These are phyloP conservation scores for Epithele typhae DNA, from an alignment of 768 basidiomycete genomes.

Conservation along the genomic window DNA sequence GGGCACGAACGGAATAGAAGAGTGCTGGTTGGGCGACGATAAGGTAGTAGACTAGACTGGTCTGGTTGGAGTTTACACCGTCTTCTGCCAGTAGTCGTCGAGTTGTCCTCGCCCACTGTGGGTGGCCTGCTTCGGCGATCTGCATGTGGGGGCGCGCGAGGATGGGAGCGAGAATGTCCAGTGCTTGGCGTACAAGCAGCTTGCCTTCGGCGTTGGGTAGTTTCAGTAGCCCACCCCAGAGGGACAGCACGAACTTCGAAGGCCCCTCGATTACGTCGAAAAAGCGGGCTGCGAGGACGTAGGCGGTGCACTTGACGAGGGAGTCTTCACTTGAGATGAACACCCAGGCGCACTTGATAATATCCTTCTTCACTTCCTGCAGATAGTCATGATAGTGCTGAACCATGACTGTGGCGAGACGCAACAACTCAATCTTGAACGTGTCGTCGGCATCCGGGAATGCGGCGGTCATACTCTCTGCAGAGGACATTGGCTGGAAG, in stretches of 20 bases:
- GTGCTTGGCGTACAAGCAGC: conserved; percentile 73
- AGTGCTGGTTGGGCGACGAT: conserved; percentile 87
- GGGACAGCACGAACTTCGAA: conserved; percentile 83
- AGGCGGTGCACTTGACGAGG: conserved; percentile 89
- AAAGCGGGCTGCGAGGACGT: conserved; percentile 87
- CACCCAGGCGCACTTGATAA: conserved; percentile 92
- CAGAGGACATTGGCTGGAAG: conserved; percentile 75
- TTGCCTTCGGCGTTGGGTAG: conserved; percentile 77
- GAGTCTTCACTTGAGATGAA: conserved; percentile 83
- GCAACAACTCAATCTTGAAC: conserved; percentile 87
- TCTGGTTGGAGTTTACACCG: conserved; percentile 60
- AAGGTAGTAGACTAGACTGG: conserved; percentile 84
- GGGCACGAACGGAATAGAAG: conserved; percentile 88
- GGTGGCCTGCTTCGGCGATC: conserved; percentile 53
- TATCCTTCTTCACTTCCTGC: conserved; percentile 79
- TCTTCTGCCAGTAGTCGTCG: conserved; percentile 87
- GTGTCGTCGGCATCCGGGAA: conserved; percentile 71
- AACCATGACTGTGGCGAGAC: conserved; percentile 85
- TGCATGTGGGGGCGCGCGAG: conserved; percentile 63
- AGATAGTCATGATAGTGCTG: conserved; percentile 80
- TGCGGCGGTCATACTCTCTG: conserved; percentile 21
- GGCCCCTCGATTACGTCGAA: conserved; percentile 87
- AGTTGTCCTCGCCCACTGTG: conserved; percentile 81
- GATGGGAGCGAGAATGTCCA: conserved; percentile 81
- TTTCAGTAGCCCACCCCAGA: conserved; percentile 87